Percentiles rank a stretch among this genome's conserved stretches.
Evolutionary conservation across 2,329 filamentous ascomycete genomes (phyloP).

Genomic region (Mycocentrospora acerina): DNA sequence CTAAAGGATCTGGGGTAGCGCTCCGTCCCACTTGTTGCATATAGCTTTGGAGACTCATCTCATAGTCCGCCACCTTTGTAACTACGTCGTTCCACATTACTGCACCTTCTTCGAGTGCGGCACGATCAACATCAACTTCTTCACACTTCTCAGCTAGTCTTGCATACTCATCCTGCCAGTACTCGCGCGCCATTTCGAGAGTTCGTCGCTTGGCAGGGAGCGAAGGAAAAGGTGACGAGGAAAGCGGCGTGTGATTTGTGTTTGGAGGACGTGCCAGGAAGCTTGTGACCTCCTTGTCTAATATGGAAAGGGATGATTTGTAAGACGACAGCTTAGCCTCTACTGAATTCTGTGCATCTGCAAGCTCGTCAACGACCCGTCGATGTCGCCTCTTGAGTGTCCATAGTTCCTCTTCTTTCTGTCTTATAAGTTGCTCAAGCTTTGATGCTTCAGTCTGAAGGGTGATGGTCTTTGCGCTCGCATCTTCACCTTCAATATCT

Average conservation of each 20-base stretch:
- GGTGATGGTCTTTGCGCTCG: conserved; percentile 57
- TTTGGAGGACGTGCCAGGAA: conserved; percentile 61
- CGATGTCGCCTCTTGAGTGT: conserved; percentile 62
- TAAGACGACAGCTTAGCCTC: conserved; percentile 75
- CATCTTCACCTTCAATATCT: conserved; percentile 56
- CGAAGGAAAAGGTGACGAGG: conserved; percentile 55
- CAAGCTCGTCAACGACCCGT: conserved; percentile 61
- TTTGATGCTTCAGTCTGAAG: conserved; percentile 54
- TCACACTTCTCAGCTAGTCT: conserved; percentile 57
- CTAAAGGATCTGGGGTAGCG: conserved; percentile 17
- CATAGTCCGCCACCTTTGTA: conserved; percentile 63
- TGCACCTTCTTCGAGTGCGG: conserved; percentile 67
- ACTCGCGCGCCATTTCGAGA: conserved; percentile 67
- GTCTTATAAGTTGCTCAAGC: conserved; percentile 64
- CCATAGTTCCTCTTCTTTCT: conserved; percentile 64
- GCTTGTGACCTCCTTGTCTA: conserved; percentile 62
- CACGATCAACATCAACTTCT: conserved; percentile 61
- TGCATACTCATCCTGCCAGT: conserved; percentile 67
- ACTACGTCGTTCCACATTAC: conserved; percentile 66
- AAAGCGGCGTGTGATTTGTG: conserved; percentile 29
- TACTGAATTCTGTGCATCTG: conserved; percentile 63
- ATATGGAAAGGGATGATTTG: conserved; percentile 64
- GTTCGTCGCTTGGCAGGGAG: conserved; percentile 67
- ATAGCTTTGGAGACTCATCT: conserved; percentile 60
- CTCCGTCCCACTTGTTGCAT: conserved; percentile 45